Evolutionary conservation across 2,329 filamentous ascomycete genomes (phyloP), one percentile per base, ranked within the genome.

Genomic region (Sporothrix brunneoviolacea): DNA sequence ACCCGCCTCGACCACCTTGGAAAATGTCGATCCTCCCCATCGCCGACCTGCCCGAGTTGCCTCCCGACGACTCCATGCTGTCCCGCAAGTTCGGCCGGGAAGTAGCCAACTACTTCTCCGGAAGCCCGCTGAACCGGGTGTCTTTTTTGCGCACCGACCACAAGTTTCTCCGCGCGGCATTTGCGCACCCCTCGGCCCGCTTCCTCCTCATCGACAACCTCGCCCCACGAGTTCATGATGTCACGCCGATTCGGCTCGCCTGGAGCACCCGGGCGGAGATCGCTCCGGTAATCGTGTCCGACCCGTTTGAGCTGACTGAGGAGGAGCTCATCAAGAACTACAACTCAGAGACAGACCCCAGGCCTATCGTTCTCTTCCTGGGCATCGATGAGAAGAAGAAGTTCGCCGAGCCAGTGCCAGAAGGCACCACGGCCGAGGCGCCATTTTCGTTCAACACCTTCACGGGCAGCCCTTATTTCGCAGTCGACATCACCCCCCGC

Each of bases 131-230:
- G 51, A 91, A 93, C 70, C 82, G 88, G 40, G 77, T 91, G 41
- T 88, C 85, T 15, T 93, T 91, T 68, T 73, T 93, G 22, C 83
- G 88, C 40, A 69, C 74, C 39, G 84, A 91, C 65, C 73, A 83
- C 58, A 64, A 65, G n/a, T 93, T 91, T 64, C 76, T 93, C 47
- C 75, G 75, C 28, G 69, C 74, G 22, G 87, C 88, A 4, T 79
- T 88, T 55, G 70, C 72, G 16, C 82, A 86, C 64, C 79, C 83
- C 0, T 73, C 74, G 10, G 76, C 87, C 10, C 72, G 73, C 27
- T 95, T 96, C 69, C 67, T 98, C 42, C 78, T 91, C 41, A 79
- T 95, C 66, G 84, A 90, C 64, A 69, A 88, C 60, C 79, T 95
- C 49, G 80, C 84, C 22, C 91, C 91, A 2, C 76, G 95, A 18